Conservation (phyloP, 139 green algal genomes). For the Limnomonas spitsbergensis region DNA sequence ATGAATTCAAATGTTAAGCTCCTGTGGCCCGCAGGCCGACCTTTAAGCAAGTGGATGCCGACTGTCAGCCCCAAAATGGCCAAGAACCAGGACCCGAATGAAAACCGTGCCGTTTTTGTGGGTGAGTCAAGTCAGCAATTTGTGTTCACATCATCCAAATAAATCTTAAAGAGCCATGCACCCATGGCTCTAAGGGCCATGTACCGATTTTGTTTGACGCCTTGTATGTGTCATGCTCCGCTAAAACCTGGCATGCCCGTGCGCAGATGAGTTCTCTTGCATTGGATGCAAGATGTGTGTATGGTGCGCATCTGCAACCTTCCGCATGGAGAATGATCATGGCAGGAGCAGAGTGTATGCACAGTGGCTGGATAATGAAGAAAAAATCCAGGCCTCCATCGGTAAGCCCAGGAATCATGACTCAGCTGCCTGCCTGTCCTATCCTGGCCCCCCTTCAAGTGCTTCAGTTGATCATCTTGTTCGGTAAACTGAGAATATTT, state of each 20-base stretch:
- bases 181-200: too few species aligned
- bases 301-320: conserved; percentile 68
- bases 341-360: conserved; percentile 73
- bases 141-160: not conserved
- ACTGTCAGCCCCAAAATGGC: conserved; percentile 51
- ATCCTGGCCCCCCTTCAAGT: too few species aligned
- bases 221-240: not conserved
- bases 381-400: conserved; percentile 65
- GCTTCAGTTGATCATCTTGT: too few species aligned
- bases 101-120: conserved; percentile 80
- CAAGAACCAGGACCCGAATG: conserved; percentile 61
- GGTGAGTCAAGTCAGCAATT: conserved; percentile 56
- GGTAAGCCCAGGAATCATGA: conserved; percentile 17
- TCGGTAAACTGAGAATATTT: too few species aligned
- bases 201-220: too few species aligned
- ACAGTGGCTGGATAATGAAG: conserved; percentile 78
- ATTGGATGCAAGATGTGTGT: conserved; percentile 89
- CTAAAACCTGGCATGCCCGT: not conserved
- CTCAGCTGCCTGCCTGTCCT: not conserved
- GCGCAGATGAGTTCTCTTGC: conserved; percentile 70
- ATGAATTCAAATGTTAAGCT: too few species aligned
- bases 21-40: too few species aligned
- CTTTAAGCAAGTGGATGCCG: conserved; percentile 73
- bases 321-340: conserved; percentile 74
- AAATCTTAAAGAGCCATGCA: not conserved